Conservation (phyloP, 2,329 filamentous ascomycete species). For the Fragosphaeria purpurea region DNA sequence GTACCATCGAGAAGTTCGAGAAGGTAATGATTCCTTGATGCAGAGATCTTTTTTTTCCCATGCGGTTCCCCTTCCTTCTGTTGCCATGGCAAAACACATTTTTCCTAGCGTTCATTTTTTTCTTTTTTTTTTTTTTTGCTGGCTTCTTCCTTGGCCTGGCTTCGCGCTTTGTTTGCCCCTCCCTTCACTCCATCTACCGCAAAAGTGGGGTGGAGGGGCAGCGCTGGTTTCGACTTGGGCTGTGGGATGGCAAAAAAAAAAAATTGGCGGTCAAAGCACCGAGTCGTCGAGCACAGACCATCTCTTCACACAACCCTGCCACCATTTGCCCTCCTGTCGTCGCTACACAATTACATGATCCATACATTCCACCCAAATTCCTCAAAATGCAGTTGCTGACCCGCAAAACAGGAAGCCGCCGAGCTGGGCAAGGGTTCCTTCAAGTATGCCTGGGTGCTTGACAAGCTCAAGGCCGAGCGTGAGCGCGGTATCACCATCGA, state of each 20-base stretch:
- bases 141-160: background rate
- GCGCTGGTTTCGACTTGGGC: constrained; percentile 12
- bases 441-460: constrained; percentile 99
- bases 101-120: constrained; percentile 17
- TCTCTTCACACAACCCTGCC: background rate
- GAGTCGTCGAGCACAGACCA: constrained; percentile 8
- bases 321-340: background rate
- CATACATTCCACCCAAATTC: background rate
- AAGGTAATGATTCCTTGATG: constrained; percentile 56
- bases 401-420: constrained; percentile 70
- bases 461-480: constrained; percentile 99
- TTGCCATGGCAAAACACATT: constrained; percentile 10
- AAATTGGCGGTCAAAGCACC: constrained; percentile 6
- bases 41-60: background rate
- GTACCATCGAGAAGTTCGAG: constrained; percentile 99
- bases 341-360: background rate
- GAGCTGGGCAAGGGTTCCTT: constrained; percentile 99
- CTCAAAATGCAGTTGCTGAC: constrained; percentile 4
- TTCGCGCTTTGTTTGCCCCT: background rate
- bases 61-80: constrained; percentile 11
- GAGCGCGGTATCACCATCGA: constrained; percentile 99
- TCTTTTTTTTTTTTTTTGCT: constrained; percentile 11
- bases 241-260: background rate
- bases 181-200: background rate
- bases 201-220: constrained; percentile 15